These are phyloP conservation scores for Mucor indicus DNA, from an alignment of 371 early-diverging fungal species.

Conservation along the genomic window DNA sequence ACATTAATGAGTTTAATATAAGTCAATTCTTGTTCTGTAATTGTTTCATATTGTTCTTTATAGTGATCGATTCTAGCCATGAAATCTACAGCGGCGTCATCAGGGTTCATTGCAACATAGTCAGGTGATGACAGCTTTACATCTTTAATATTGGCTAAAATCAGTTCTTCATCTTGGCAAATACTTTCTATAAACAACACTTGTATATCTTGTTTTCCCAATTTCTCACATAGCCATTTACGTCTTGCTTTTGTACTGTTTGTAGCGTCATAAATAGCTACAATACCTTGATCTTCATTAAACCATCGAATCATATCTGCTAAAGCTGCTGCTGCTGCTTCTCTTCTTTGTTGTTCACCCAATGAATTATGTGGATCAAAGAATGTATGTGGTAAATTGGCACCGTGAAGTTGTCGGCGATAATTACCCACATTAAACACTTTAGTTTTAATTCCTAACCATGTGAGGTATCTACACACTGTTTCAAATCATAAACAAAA, in stretches of 20 bases:
- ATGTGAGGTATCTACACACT: conserved; percentile 91
- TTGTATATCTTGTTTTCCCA: conserved; percentile 71
- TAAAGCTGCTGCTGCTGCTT: conserved; percentile 83
- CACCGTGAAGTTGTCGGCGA: conserved; percentile 86
- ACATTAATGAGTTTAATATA: conserved; percentile 95
- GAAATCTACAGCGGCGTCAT: conserved; percentile 74
- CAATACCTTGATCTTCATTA: conserved; percentile 68
- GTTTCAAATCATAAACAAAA: not conserved
- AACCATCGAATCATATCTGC: conserved; percentile 93
- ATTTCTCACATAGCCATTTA: conserved; percentile 61
- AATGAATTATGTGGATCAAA: conserved; percentile 88
- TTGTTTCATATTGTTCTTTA: conserved; percentile 84
- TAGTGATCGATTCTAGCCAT: conserved; percentile 88
- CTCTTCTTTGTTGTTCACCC: conserved; percentile 70
- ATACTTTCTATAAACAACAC: conserved; percentile 95
- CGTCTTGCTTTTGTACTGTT: conserved; percentile 90
- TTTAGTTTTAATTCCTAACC: conserved; percentile 91
- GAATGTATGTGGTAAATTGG: conserved; percentile 80
- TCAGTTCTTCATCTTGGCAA: conserved; percentile 85
- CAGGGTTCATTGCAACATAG: conserved; percentile 71
- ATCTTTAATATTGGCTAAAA: conserved; percentile 89
- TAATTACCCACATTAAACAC: conserved; percentile 97
- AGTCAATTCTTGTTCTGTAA: conserved; percentile 73
- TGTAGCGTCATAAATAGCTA: conserved; percentile 97
- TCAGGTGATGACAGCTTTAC: conserved; percentile 95